phyloP scores from a whole-genome alignment of 495 filamentous ascomycete species.

The Aspergillus heteromorphus region DNA sequence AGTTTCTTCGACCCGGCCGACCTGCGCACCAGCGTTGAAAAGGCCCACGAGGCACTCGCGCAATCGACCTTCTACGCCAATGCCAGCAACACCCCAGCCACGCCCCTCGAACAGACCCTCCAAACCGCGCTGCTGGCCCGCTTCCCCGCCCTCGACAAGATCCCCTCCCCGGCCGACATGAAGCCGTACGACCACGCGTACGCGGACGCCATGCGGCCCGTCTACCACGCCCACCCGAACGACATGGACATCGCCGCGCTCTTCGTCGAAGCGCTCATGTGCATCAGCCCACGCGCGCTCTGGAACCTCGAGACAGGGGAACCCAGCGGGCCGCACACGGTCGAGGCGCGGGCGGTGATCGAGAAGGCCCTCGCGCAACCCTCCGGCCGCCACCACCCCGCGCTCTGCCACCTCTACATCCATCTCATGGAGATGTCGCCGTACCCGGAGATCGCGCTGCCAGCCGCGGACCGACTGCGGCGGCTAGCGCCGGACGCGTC shows the following conservation, averaged over 20 bases:
- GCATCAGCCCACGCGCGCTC: slow-evolving; percentile 55
- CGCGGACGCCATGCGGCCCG: slow-evolving; percentile 51
- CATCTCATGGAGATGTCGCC: slow-evolving; percentile 66
- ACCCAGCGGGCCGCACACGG: slow-evolving; percentile 46
- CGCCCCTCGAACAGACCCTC: not conserved
- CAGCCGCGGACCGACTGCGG: slow-evolving; percentile 52
- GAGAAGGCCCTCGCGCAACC: slow-evolving; percentile 41
- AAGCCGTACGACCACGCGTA: slow-evolving; percentile 46
- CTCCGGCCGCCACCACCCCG: slow-evolving; percentile 43
- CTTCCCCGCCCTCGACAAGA: slow-evolving; percentile 34
- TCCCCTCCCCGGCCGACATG: slow-evolving; percentile 19
- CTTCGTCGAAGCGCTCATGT: slow-evolving; percentile 61
- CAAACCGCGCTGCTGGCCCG: slow-evolving; percentile 17
- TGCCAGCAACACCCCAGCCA: too few relatives aligned
- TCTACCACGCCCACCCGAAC: slow-evolving; percentile 39
- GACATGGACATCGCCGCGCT: slow-evolving; percentile 54
- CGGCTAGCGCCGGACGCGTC: slow-evolving; percentile 54
- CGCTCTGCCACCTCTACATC: slow-evolving; percentile 60
- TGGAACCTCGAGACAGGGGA: slow-evolving; percentile 55
- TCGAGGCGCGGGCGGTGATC: slow-evolving; percentile 49
- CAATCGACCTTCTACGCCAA: not conserved
- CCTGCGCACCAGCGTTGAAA: slow-evolving; percentile 30
- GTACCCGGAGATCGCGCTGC: slow-evolving; percentile 49
- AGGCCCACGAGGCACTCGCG: slow-evolving; percentile 35
- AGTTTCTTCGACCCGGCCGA: slow-evolving; percentile 26